A percentile compares a stretch with the other conserved stretches of the same genome.
Conservation (phyloP, 768 basidiomycete species). For the Rhodocollybia butyracea region DNA sequence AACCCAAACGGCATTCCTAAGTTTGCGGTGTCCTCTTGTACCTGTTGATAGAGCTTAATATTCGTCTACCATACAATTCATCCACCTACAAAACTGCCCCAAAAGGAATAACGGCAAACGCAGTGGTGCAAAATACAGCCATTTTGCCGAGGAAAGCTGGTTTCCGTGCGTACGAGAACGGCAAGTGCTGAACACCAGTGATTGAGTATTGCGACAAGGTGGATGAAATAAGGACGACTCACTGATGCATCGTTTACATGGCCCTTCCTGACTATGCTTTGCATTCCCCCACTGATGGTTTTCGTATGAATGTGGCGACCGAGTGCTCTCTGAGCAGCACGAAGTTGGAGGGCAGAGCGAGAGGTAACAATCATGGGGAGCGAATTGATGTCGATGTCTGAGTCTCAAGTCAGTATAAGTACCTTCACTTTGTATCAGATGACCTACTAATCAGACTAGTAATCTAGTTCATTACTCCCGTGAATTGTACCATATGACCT, state of each 20-base stretch:
- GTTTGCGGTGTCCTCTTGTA: background rate
- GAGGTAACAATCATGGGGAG: background rate
- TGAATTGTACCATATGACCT: background rate
- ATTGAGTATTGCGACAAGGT: background rate
- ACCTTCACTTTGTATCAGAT: background rate
- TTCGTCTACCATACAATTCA: background rate
- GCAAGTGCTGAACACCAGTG: background rate
- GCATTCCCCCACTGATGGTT: background rate
- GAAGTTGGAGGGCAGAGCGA: background rate
- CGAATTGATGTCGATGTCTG: background rate
- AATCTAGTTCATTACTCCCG: too few species aligned
- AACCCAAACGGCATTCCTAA: background rate
- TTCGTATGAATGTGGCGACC: background rate
- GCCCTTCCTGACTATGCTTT: background rate
- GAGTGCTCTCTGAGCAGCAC: background rate
- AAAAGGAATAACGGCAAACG: background rate
- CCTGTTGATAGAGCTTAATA: background rate
- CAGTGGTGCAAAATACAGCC: conserved; percentile 1
- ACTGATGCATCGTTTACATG: conserved; percentile 2
- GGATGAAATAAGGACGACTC: background rate
- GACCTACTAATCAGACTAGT: too few species aligned
- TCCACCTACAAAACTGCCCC: conserved; percentile 1
- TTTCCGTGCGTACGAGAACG: conserved; percentile 1
- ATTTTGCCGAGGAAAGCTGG: background rate
- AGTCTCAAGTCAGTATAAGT: too few species aligned